These are phyloP conservation scores for Isabelozyma heimii DNA, from an alignment of 805 yeast genomes.

Conservation along the genomic window DNA sequence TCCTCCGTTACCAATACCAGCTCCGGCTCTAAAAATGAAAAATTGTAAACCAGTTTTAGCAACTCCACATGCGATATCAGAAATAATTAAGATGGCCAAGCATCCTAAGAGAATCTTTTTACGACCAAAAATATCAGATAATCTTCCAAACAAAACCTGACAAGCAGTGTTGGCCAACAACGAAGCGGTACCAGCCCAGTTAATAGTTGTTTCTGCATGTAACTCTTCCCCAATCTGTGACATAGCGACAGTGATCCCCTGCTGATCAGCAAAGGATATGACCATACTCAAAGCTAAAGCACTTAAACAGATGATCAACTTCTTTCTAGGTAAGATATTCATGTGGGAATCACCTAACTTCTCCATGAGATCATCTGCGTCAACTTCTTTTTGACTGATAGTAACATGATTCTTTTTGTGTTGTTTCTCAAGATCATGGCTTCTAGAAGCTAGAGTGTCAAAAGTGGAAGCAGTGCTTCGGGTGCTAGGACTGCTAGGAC, in stretches of 20 bases:
- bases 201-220: slow-evolving; percentile 45
- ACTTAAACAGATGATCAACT: slow-evolving; percentile 34
- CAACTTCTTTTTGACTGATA: not conserved
- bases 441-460: not conserved
- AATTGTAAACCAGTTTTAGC: slow-evolving; percentile 48
- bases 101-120: slow-evolving; percentile 42
- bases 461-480: not conserved
- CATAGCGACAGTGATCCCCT: slow-evolving; percentile 47
- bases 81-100: slow-evolving; percentile 35
- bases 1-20: slow-evolving; percentile 59
- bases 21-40: slow-evolving; percentile 50
- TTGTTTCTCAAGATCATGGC: not conserved
- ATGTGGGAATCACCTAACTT: slow-evolving; percentile 41
- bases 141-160: slow-evolving; percentile 52
- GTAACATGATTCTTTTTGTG: not conserved
- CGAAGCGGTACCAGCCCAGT: slow-evolving; percentile 60
- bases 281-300: slow-evolving; percentile 39
- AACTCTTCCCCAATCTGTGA: slow-evolving; percentile 48
- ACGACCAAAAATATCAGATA: slow-evolving; percentile 56
- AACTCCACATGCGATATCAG: slow-evolving; percentile 52
- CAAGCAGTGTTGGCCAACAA: slow-evolving; percentile 50
- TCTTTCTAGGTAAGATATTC: slow-evolving; percentile 36
- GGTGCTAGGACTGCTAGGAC: not conserved
- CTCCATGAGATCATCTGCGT: slow-evolving; percentile 9
- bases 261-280: slow-evolving; percentile 48